Base-by-base conservation (phyloP, 2,329 filamentous ascomycete genomes). In the Alternaria tenuissima region DNA sequence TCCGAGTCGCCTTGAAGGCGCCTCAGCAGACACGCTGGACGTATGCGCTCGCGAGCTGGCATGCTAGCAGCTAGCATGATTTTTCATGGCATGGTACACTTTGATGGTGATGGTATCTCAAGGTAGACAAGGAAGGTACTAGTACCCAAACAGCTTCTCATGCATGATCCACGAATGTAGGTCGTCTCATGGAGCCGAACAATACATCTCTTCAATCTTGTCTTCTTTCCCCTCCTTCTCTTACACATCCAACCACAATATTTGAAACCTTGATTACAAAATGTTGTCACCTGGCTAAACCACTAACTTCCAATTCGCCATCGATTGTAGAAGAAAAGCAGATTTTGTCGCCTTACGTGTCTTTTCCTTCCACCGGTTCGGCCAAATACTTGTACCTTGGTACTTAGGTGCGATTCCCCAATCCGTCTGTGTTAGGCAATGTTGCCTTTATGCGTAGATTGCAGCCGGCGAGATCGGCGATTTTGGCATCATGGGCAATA, bases 381-480 rank as follows among this genome's bases (percentile, higher is more conserved):
- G 46, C 34, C 46, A 38, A 24, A 18, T 38, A 18, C 46, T 24
- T 34, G 18, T 22, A 49, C 46, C 32, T 49, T 48, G 46, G 46
- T 48, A 48, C 44, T 16, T 38, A 8, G 34, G 34, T 38, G n/a
- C 34, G 8, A 30, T 36, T 20, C n/a, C 22, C n/a, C 14, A 18
- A 20, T 26, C 32, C 20, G 46, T 49, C 46, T 49, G 46, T 36
- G 46, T 49, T 49, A 38, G 46, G 46, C 46, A 49, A 49, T 36
- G 8, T 49, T 36, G 46, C 32, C 16, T 24, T 38, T 38, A 49
- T 38, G 32, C 46, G 30, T 38, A 22, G 46, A 49, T 49, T 49
- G 30, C 46, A 49, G 46, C 46, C 46, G 46, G 46, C 32, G 14
- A 36, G 30, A 49, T 49, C 46, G 46, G 46, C 46, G 46, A 49